These are phyloP conservation scores for Populus hybrid DNA, from an alignment of 441 rosid species.

Conservation along the genomic window DNA sequence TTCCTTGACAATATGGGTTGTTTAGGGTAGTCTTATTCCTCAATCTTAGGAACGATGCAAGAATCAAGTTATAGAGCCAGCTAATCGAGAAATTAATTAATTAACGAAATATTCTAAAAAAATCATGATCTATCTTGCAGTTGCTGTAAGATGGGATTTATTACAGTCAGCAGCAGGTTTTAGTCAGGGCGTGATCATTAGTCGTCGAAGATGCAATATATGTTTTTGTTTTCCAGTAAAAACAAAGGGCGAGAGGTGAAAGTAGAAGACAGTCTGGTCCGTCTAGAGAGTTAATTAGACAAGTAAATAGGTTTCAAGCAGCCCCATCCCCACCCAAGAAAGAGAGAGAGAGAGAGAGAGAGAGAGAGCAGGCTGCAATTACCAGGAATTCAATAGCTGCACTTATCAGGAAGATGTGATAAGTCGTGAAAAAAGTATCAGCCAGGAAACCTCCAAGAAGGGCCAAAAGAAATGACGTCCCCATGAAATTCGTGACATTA, in stretches of 20 bases:
- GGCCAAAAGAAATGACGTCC: conserved; percentile 90
- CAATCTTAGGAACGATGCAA: neutral
- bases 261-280: neutral
- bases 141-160: neutral
- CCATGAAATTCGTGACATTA: conserved; percentile 93
- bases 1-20: neutral
- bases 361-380: conserved; percentile 4
- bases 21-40: neutral
- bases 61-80: neutral
- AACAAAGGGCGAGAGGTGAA: neutral
- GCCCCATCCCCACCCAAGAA: neutral
- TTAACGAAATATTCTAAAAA: too few relatives aligned
- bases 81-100: too few relatives aligned
- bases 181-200: neutral
- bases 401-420: conserved; percentile 66
- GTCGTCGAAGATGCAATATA: neutral
- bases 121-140: too few relatives aligned
- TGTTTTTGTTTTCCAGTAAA: neutral
- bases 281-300: neutral
- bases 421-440: conserved; percentile 83
- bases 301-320: neutral
- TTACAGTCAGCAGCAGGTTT: neutral
- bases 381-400: conserved; percentile 81
- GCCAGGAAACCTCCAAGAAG: conserved; percentile 95
- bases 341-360: neutral